Conservation (phyloP, 768 basidiomycete genomes). For the Hygrophoropsis aurantiaca region DNA sequence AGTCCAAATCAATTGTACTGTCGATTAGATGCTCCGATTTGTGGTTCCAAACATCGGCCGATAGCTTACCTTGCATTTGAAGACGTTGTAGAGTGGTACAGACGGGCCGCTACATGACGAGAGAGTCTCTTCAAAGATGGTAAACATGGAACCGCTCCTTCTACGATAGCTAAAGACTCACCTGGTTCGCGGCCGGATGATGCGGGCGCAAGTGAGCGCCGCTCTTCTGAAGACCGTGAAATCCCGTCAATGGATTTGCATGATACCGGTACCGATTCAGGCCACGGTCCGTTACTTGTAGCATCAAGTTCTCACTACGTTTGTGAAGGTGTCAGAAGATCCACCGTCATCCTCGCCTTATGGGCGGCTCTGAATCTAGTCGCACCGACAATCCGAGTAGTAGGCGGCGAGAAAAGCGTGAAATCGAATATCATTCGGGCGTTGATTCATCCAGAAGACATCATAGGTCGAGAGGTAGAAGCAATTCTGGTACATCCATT, state of each 20-base stretch:
- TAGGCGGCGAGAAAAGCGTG: conserved; percentile 17
- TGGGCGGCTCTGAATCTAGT: conserved; percentile 9
- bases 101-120: conserved; percentile 15
- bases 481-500: conserved; percentile 5
- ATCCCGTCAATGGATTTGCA: conserved; percentile 18
- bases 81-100: conserved; percentile 17
- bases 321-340: conserved; percentile 12
- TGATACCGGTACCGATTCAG: conserved; percentile 3
- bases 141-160: conserved; percentile 20
- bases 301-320: not conserved
- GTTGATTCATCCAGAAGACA: not conserved
- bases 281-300: conserved; percentile 3
- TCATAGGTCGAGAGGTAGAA: not conserved
- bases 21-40: conserved; percentile 21
- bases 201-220: not conserved
- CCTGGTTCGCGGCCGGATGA: not conserved
- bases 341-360: not conserved
- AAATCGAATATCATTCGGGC: conserved; percentile 10
- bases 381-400: conserved; percentile 13
- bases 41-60: conserved; percentile 17
- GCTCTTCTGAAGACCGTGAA: not conserved
- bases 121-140: too few relatives aligned
- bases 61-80: conserved; percentile 27
- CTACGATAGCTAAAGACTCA: conserved; percentile 7
- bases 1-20: conserved; percentile 22